phyloP scores from a whole-genome alignment of 805 yeast genomes.

The Candida anglica region DNA sequence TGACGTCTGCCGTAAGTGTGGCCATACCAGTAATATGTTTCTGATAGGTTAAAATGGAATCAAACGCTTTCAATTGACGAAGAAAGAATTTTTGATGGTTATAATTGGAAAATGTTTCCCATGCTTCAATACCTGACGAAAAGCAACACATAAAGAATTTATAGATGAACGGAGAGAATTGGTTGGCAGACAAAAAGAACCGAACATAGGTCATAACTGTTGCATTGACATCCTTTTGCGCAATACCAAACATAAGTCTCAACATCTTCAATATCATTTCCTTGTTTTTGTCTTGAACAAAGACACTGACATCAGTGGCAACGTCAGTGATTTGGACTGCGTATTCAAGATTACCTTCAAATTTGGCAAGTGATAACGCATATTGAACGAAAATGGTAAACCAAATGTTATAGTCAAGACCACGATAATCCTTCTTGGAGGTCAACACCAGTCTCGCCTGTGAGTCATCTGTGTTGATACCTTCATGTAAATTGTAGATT shows the following conservation, averaged over 20 bases:
- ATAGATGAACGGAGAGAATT: conserved; percentile 68
- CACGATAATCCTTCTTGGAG: conserved; percentile 63
- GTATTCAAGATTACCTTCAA: conserved; percentile 59
- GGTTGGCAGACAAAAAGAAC: conserved; percentile 59
- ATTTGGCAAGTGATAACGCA: conserved; percentile 62
- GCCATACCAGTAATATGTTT: conserved; percentile 75
- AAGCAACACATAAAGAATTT: conserved; percentile 66
- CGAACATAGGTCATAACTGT: conserved; percentile 56
- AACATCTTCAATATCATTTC: conserved; percentile 61
- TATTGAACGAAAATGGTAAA: conserved; percentile 78
- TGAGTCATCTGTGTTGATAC: conserved; percentile 28
- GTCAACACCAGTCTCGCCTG: conserved; percentile 33
- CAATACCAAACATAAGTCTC: conserved; percentile 54
- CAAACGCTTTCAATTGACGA: conserved; percentile 87
- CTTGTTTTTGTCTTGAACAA: conserved; percentile 59
- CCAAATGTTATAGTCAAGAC: conserved; percentile 78
- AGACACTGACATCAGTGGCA: conserved; percentile 76
- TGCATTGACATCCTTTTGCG: conserved; percentile 46
- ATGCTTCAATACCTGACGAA: conserved; percentile 54
- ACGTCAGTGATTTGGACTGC: conserved; percentile 55
- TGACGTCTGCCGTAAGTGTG: conserved; percentile 54
- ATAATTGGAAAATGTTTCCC: conserved; percentile 64
- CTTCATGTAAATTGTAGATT: conserved; percentile 63
- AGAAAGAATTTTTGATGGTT: conserved; percentile 87
- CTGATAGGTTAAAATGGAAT: conserved; percentile 51